Percentiles rank a stretch among this genome's conserved stretches.
Evolutionary conservation across 768 basidiomycete species (phyloP).

Genomic region (Cyclocybe cylindracea): DNA sequence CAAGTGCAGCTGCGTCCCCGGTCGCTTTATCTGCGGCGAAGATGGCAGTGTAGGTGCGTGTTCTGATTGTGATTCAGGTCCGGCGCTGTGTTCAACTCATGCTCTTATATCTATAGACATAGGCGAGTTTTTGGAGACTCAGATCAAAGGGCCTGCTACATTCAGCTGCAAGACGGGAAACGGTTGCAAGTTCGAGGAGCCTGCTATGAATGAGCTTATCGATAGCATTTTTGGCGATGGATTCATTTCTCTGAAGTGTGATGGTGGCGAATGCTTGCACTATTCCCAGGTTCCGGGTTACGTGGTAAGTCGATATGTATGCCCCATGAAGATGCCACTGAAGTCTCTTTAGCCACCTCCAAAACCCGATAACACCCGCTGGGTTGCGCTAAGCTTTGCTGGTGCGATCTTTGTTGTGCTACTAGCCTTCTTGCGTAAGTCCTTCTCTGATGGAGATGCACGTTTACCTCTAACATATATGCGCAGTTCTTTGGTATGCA

Average conservation of each 20-base stretch:
- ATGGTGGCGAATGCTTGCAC: slow-evolving; percentile 92
- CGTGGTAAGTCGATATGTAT: slow-evolving; percentile 12
- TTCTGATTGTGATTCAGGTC: not conserved
- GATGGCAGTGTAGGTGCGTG: slow-evolving; percentile 86
- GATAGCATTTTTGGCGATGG: slow-evolving; percentile 90
- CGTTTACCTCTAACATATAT: not conserved
- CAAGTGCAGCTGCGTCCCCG: slow-evolving; percentile 91
- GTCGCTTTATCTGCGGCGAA: slow-evolving; percentile 93
- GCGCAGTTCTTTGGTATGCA: slow-evolving; percentile 82
- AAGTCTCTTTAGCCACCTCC: slow-evolving; percentile 55
- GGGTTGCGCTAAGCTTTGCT: slow-evolving; percentile 85
- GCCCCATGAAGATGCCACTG: not conserved
- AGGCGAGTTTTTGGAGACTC: slow-evolving; percentile 85
- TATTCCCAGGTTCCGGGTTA: slow-evolving; percentile 81
- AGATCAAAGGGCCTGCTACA: slow-evolving; percentile 87
- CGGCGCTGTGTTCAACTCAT: not conserved
- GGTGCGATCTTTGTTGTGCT: slow-evolving; percentile 78
- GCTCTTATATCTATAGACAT: slow-evolving; percentile 62
- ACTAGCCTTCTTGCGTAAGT: slow-evolving; percentile 59
- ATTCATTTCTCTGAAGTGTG: slow-evolving; percentile 84
- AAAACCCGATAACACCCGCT: slow-evolving; percentile 79
- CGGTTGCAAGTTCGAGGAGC: slow-evolving; percentile 91
- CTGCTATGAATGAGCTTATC: slow-evolving; percentile 95
- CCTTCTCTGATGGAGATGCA: not conserved
- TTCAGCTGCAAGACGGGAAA: slow-evolving; percentile 76